These are phyloP conservation scores for Truncatella angustata DNA, from an alignment of 2,329 filamentous ascomycete genomes.

Conservation along the genomic window DNA sequence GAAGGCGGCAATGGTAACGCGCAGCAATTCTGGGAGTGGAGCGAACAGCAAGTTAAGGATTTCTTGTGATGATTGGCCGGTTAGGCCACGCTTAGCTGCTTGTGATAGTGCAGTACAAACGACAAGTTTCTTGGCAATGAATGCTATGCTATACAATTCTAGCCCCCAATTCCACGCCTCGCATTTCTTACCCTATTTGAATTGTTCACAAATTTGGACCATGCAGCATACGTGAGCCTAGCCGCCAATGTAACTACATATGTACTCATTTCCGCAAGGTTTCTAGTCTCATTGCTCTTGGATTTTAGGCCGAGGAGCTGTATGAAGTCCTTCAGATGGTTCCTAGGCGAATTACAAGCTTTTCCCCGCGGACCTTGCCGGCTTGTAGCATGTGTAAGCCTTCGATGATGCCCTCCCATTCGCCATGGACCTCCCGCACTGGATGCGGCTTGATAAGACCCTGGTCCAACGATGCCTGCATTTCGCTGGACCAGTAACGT, in stretches of 20 bases:
- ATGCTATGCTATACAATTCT: too few relatives aligned
- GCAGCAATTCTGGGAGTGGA: conserved; percentile 5
- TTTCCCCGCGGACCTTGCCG: conserved; percentile 4
- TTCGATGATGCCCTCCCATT: conserved; percentile 3
- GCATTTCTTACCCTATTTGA: too few relatives aligned
- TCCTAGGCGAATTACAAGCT: conserved; percentile 3
- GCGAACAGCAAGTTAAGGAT: conserved; percentile 5
- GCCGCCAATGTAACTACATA: too few relatives aligned
- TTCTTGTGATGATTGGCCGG: not conserved
- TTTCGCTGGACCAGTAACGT: not conserved
- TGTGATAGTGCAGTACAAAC: too few relatives aligned
- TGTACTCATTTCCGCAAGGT: too few relatives aligned
- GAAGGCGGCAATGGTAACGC: not conserved
- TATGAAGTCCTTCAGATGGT: not conserved
- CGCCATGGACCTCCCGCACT: not conserved
- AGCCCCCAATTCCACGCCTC: too few relatives aligned
- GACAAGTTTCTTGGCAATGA: too few relatives aligned
- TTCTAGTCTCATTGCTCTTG: not conserved
- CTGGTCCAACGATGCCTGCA: not conserved
- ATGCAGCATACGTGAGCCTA: too few relatives aligned
- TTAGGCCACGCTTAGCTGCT: not conserved
- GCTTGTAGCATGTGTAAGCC: conserved; percentile 1
- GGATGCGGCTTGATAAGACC: not conserved
- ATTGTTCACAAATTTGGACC: too few relatives aligned
- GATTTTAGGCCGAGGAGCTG: not conserved